Evolutionary conservation across 257 asterid genomes (phyloP), one percentile per base, ranked within the genome.

Genomic region (Primulina tabacum): DNA sequence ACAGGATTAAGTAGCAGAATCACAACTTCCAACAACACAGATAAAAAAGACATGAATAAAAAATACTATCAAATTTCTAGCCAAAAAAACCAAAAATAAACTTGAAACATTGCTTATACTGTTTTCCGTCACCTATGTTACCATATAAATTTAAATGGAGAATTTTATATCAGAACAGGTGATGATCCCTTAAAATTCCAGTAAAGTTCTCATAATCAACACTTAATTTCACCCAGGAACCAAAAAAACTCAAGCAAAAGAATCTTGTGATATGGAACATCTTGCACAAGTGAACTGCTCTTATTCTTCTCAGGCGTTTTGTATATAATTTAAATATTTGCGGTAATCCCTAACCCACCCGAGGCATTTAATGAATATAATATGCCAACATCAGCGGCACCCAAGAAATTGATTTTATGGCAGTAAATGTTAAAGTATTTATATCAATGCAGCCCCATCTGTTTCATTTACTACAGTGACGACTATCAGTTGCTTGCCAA

Each of bases 1-100:
- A 69, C 59, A 70, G 24, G 43, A 71, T 9, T 56, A 68, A 53
- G 18, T 9, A 55, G 11, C 50, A 52, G 65, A 74, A 69, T 29
- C 12, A 24, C 58, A 64, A 60, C 28, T 10, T 17, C 28, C 38
- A 43, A 60, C 20, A 65, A 69, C 35, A 57, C 53, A 63, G 7
- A 64, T 18, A 28, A 26, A 64, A 68, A 17, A 47, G 53, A 21
- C 40, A 40, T 17, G 65, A 64, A 20, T 12, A 63, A 37, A 72
- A 72, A 72, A 59, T 7, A 63, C 20, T 34, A 2, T 5, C 24
- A 7, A 35, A 32, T 43, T 30, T 73, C 29, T 2, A 50, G 34
- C 60, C 62, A 52, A 37, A 26, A 21, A 28, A 35, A 56, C 11
- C 56, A 20, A 37, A 5, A 68, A 16, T 30, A 59, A 68, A 59